phyloP scores from a whole-genome alignment of 2,329 filamentous ascomycete species.

The Neoscytalidium dimidiatum region DNA sequence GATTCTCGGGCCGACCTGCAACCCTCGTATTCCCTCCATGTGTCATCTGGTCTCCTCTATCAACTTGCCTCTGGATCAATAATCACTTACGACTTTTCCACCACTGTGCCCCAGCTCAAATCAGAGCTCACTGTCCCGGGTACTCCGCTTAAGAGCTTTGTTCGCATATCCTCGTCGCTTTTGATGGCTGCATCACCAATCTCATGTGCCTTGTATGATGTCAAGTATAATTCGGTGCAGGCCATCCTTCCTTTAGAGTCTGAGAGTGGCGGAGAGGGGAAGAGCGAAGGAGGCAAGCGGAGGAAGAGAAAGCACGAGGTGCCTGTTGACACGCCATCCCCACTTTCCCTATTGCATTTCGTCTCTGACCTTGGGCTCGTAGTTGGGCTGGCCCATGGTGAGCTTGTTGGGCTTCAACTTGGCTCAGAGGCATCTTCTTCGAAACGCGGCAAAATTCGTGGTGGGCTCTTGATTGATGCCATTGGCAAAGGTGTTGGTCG shows the following conservation, averaged over 20 bases:
- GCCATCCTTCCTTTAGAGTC: conserved; percentile 40
- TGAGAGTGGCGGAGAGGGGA: conserved; percentile 21
- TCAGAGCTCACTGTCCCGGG: conserved; percentile 54
- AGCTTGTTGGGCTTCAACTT: conserved; percentile 67
- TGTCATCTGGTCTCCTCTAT: conserved; percentile 64
- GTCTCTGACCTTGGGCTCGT: conserved; percentile 67
- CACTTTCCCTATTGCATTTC: conserved; percentile 45
- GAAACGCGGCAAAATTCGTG: conserved; percentile 39
- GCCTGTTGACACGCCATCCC: conserved; percentile 50
- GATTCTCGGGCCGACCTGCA: conserved; percentile 16
- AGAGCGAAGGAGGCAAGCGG: conserved; percentile 31
- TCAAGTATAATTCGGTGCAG: conserved; percentile 61
- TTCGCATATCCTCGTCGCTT: conserved; percentile 67
- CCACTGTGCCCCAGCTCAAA: conserved; percentile 61
- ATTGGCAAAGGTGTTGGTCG: conserved; percentile 63
- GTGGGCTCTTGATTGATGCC: conserved; percentile 70
- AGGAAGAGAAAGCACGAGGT: conserved; percentile 37
- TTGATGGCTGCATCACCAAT: conserved; percentile 62
- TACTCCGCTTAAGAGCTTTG: conserved; percentile 60
- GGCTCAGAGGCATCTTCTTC: conserved; percentile 29
- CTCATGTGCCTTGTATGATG: conserved; percentile 62
- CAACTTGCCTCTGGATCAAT: conserved; percentile 58
- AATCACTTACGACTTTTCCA: conserved; percentile 64
- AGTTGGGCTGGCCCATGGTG: conserved; percentile 64
- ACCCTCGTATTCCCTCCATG: conserved; percentile 58